Evolutionary conservation across 2,329 filamentous ascomycete species (phyloP).

Genomic region (Thermothelomyces thermophilus): DNA sequence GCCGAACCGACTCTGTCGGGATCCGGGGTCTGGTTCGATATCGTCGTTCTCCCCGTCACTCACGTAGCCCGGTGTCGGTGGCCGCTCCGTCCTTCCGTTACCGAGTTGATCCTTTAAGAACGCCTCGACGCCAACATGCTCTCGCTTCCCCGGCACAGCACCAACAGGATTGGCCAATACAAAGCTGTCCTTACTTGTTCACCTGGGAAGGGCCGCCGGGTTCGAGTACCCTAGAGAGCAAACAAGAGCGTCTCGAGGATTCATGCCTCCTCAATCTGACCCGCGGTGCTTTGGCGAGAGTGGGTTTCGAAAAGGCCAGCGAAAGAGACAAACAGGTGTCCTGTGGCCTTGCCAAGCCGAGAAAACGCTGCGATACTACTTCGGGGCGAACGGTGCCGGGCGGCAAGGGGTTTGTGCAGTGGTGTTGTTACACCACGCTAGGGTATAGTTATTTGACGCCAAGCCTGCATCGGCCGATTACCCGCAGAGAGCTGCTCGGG

Average conservation of each 20-base stretch:
- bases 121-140: neutral
- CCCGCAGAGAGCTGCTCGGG: neutral
- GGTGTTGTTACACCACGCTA: no score
- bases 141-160: neutral
- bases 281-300: neutral
- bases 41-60: neutral
- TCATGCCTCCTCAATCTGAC: neutral
- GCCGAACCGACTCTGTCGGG: no score
- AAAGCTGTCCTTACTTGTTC: no score
- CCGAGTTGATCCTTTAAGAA: neutral
- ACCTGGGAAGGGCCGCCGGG: no score
- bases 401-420: neutral
- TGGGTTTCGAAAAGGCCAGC: slow-evolving; percentile 4
- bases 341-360: neutral
- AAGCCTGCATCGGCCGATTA: slow-evolving; percentile 2
- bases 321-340: neutral
- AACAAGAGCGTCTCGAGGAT: neutral
- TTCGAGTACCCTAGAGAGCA: neutral
- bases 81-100: neutral
- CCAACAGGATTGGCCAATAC: neutral
- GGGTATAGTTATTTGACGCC: neutral
- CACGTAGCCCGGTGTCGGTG: neutral
- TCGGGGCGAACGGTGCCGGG: neutral
- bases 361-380: neutral
- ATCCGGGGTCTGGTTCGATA: no score